Evolutionary conservation across 1,284 basidiomycete genomes (phyloP).

Genomic region (Polyporus tsugae): DNA sequence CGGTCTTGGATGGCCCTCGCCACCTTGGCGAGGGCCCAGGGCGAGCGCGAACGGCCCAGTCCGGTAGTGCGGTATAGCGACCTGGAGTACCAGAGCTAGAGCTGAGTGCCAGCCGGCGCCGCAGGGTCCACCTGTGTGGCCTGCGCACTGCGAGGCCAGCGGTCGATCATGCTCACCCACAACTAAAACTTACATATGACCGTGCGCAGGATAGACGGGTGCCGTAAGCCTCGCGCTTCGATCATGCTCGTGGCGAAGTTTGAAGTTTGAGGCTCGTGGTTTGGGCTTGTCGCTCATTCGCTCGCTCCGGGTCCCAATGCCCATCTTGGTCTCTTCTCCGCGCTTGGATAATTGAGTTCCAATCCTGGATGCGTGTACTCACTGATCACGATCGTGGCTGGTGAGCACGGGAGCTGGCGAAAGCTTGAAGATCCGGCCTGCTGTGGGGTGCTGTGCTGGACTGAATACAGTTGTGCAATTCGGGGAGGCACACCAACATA

Average conservation of each 20-base stretch:
- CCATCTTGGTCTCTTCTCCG: conserved; percentile 3
- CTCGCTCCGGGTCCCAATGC: background rate
- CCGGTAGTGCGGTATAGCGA: background rate
- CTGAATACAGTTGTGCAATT: background rate
- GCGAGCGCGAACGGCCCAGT: conserved; percentile 3
- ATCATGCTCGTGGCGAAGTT: conserved; percentile 17
- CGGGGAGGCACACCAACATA: background rate
- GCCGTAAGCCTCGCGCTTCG: conserved; percentile 19
- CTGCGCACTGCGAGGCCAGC: conserved; percentile 1
- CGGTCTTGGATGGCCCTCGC: background rate
- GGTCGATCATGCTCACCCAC: background rate
- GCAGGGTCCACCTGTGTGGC: background rate
- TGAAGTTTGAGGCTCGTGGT: conserved; percentile 18
- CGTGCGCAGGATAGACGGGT: conserved; percentile 2
- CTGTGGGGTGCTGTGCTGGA: background rate
- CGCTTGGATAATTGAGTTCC: background rate
- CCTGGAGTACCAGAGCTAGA: background rate
- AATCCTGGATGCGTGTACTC: background rate
- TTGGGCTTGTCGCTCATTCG: background rate
- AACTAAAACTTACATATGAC: conserved; percentile 3
- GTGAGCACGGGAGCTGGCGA: conserved; percentile 1
- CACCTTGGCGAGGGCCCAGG: background rate
- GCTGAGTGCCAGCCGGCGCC: background rate
- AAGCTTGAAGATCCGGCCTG: conserved; percentile 12
- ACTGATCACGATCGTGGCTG: background rate